Base-by-base conservation (phyloP, 2,329 filamentous ascomycete genomes). In the Colletotrichum tamarilloi region DNA sequence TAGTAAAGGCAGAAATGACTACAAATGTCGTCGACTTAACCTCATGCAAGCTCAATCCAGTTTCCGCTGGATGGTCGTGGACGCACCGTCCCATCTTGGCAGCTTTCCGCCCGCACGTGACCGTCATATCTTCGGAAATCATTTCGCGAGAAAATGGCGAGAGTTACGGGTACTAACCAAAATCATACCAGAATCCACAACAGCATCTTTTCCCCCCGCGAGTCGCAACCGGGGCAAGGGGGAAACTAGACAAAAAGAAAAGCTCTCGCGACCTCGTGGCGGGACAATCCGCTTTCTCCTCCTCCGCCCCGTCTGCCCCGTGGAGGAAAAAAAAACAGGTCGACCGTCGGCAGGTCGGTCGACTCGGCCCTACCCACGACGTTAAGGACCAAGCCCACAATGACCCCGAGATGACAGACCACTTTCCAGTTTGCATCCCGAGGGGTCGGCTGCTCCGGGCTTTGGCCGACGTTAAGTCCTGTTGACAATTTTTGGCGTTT, bases 361-460 rank as follows among this genome's bases (percentile, higher is more conserved):
- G 38, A 42, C 38, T 73, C 71, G 71, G 71, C 71, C 67, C 38
- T 73, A 73, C 7, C 56, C 70, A 73, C 60, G 30, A 52, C 49
- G 46, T 57, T 35, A 14, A 56, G 53, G n/a, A 56, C 26, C 26
- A 56, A 71, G 62, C n/a, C 71, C 71, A 71, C 71, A 73, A 73
- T 73, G 71, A 19, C 67, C 32, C 71, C 71, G 71, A 73, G 30
- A 73, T 73, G 71, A 70, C 60, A 57, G 71, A 56, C 60, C 56
- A 62, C 42, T 26, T 53, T 55, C 49, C 55, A 22, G 58, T 60
- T 70, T 70, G 56, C 67, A 62, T 69, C 67, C 56, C 56, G 35
- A 22, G 30, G 32, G 32, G 52, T 73, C 56, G 60, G 67, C 46
- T 56, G 58, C 67, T 63, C 71, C 71, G 62, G 67, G 38, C 57